Conservation (phyloP, 1,139 yeast genomes). For the Pichia sp. region DNA sequence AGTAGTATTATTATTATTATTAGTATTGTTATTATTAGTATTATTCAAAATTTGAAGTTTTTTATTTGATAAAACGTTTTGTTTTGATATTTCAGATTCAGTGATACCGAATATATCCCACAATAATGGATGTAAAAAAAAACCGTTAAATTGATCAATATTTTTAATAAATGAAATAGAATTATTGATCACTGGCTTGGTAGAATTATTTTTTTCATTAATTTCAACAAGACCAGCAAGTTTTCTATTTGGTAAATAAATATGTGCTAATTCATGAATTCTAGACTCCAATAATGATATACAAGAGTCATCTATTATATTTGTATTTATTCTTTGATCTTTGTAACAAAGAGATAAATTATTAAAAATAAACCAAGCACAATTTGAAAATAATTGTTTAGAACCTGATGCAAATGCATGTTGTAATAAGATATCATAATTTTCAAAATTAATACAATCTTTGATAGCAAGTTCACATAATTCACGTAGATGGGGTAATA, state of each 20-base stretch:
- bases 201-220: not conserved
- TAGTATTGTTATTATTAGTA: too few species aligned
- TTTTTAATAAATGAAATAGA: conserved; percentile 33
- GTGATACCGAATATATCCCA: conserved; percentile 18
- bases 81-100: conserved; percentile 42
- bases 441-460: conserved; percentile 54
- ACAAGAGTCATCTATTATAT: conserved; percentile 19
- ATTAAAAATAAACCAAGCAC: conserved; percentile 63
- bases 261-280: conserved; percentile 24
- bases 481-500: conserved; percentile 53
- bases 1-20: not conserved
- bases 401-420: conserved; percentile 52
- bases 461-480: conserved; percentile 57
- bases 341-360: conserved; percentile 61
- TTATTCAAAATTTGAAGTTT: not conserved
- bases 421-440: conserved; percentile 49
- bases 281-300: conserved; percentile 20
- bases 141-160: conserved; percentile 38
- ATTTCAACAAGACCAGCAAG: not conserved
- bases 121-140: conserved; percentile 40
- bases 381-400: conserved; percentile 47
- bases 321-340: conserved; percentile 31
- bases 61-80: conserved; percentile 2
- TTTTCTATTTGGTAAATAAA: conserved; percentile 18
- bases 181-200: conserved; percentile 14